These are phyloP conservation scores for Calonectria multiphialidica DNA, from an alignment of 2,329 filamentous ascomycete species.

Conservation along the genomic window DNA sequence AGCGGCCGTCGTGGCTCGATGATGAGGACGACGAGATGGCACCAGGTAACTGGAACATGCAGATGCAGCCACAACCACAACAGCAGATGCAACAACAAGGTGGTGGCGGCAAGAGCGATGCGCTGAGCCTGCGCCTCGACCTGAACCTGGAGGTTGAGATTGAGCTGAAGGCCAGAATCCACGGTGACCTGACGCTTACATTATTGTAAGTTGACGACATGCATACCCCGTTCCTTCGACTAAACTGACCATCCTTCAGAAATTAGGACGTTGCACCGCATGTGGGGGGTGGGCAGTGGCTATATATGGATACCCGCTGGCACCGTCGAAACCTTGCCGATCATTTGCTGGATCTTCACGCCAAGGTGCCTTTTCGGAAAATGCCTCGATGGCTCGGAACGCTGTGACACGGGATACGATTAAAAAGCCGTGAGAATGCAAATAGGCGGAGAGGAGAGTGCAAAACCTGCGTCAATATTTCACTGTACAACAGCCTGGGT, in stretches of 20 bases:
- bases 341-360: neutral
- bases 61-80: conserved; percentile 30
- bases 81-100: conserved; percentile 28
- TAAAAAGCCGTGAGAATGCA: no score
- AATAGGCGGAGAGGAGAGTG: no score
- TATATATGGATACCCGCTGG: neutral
- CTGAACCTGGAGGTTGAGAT: conserved; percentile 88
- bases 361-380: no score
- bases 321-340: neutral
- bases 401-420: no score
- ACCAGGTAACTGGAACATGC: neutral
- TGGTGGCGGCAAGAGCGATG: conserved; percentile 35
- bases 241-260: neutral
- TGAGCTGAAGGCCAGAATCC: conserved; percentile 87
- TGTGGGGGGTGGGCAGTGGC: neutral
- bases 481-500: no score
- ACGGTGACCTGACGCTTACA: conserved; percentile 84
- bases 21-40: conserved; percentile 28
- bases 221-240: neutral
- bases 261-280: neutral
- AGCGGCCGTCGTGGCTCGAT: conserved; percentile 38
- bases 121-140: conserved; percentile 78
- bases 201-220: conserved; percentile 64
- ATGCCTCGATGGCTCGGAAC: neutral
- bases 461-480: no score